Evolutionary conservation across 345 rosid genomes (phyloP), one percentile per base, ranked within the genome.

Genomic region (Hibiscus tridactylites): DNA sequence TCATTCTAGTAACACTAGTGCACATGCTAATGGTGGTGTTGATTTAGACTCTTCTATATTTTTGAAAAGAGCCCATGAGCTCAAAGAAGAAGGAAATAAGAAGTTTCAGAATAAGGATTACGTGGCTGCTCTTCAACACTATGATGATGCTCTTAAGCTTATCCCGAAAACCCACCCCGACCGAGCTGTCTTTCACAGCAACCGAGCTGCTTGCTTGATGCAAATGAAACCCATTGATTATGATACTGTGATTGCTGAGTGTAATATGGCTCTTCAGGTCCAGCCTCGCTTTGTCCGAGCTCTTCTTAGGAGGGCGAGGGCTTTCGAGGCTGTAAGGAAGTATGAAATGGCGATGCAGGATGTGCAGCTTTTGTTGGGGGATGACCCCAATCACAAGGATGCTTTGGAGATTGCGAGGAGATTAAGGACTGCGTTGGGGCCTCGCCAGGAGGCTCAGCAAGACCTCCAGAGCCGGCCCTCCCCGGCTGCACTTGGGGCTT

Each of bases 401-500:
- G 97, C 96, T 4, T 73, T 84, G 66, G 97, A 91, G 68, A 88
- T 95, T 73, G 83, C 89, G 0, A 77, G 71, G 63, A 82, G 93
- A 75, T 78, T 95, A 79, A 87, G 84, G 65, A 85, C 90, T 71
- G 90, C 85, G 5, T 75, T 87, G 70, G 90, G 96, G 26, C 86
- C 91, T 19, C 88, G 79, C 29, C 91, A 83, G 68, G 91, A 88
- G 78, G 88, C 88, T 37, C 96, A 94, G 84, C 96, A 85, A 81
- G 96, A 90, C 77, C 89, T 85, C 68, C 96, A 86, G 68, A 92
- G 99, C 69, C 85, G 93, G 6, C 99, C 99, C 5, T 91, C 99
- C 29, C 97, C 97, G 3, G 99, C 99, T 49, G 97, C 97, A n/a
- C 87, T 95, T 9, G 99, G 99, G 59, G 99, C 97, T 28, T 95